Conservation (phyloP, 2,329 filamentous ascomycete genomes). For the Penicillium occitanis region DNA sequence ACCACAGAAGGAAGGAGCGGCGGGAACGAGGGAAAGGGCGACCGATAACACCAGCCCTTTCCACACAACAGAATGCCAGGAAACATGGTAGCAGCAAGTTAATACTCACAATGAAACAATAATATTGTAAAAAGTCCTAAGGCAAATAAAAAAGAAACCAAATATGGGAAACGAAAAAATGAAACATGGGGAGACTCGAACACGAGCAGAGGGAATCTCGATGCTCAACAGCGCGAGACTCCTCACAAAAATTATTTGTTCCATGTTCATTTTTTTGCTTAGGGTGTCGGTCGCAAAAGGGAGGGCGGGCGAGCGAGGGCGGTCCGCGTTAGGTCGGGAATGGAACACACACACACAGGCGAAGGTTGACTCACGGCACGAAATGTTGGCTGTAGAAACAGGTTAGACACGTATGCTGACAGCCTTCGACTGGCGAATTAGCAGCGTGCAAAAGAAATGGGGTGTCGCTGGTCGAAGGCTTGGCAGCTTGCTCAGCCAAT, state of each 20-base stretch:
- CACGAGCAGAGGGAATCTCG: not conserved
- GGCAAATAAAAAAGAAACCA: not conserved
- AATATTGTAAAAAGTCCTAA: not conserved
- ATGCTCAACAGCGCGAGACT: constrained; percentile 1
- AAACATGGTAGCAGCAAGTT: not conserved
- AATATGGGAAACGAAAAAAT: not conserved
- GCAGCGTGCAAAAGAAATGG: not conserved
- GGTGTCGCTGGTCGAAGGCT: not conserved
- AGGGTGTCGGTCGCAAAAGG: not conserved
- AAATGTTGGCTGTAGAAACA: not conserved
- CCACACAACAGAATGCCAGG: not conserved
- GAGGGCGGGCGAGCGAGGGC: not conserved
- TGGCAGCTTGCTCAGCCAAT: constrained; percentile 2
- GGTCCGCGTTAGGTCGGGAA: not conserved
- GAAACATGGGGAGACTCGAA: constrained; percentile 4
- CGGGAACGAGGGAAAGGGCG: constrained; percentile 2
- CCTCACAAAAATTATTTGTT: constrained; percentile 5
- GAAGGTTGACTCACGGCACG: not conserved
- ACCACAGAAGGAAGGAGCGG: not conserved
- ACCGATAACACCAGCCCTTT: not conserved
- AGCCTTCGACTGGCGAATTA: not conserved
- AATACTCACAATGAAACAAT: not conserved
- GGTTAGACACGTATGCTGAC: constrained; percentile 5
- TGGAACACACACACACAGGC: not conserved
- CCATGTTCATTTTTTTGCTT: constrained; percentile 1